Evolutionary conservation across 2,329 filamentous ascomycete species (phyloP).

Genomic region (Berkeleyomyces basicola): DNA sequence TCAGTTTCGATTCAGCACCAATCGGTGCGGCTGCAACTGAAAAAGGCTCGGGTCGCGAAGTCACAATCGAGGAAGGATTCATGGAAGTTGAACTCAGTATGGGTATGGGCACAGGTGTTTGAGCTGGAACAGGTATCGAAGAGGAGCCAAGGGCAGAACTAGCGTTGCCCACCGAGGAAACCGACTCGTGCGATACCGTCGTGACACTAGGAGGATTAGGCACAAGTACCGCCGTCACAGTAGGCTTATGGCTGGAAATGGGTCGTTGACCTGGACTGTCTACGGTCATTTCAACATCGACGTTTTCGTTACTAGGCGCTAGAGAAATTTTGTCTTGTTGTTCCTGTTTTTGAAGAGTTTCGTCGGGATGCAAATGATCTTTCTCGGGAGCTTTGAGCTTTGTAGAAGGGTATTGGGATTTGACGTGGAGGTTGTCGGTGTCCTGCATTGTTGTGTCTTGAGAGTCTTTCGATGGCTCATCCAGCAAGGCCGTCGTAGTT

Average conservation of each 20-base stretch:
- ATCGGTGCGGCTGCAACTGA: not conserved
- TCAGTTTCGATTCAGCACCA: slow-evolving; percentile 13
- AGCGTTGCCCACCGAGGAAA: not conserved
- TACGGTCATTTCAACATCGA: slow-evolving; percentile 5
- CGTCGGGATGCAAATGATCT: not conserved
- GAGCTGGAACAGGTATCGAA: not conserved
- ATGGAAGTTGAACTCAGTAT: not conserved
- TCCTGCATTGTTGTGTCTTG: not conserved
- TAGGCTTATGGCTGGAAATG: not conserved
- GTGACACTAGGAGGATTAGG: not conserved
- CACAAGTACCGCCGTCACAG: not conserved
- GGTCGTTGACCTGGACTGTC: not conserved
- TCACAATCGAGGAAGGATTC: not conserved
- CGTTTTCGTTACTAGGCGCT: not conserved
- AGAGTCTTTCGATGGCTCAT: not conserved
- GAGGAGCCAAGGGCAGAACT: not conserved
- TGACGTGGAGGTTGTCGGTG: not conserved
- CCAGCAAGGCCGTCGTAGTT: not conserved
- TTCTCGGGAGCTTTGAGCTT: not conserved
- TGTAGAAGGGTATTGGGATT: not conserved
- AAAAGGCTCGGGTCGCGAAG: not conserved
- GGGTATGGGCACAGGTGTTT: not conserved
- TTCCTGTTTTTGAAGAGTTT: not conserved
- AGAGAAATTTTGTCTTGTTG: not conserved
- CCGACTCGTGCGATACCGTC: not conserved